Percentiles rank a stretch among this genome's conserved stretches.
Conservation (phyloP, 2,329 filamentous ascomycete genomes). For the Ascochyta koolunga region DNA sequence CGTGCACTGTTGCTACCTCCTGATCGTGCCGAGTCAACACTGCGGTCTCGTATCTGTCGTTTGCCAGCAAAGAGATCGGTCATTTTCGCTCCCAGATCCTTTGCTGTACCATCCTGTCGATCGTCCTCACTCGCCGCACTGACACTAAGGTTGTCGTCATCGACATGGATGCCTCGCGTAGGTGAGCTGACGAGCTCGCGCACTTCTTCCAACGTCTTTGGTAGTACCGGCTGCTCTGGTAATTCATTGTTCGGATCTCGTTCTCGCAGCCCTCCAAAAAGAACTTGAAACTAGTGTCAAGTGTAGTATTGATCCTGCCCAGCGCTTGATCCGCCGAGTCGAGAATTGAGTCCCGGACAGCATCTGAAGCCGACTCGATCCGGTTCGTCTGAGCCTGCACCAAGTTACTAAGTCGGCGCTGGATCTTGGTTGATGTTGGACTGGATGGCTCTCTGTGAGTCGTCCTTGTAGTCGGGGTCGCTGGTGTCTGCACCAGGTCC, state of each 20-base stretch:
- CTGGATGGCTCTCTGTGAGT: conserved; percentile 35
- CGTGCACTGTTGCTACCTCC: conserved; percentile 66
- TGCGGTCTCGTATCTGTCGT: conserved; percentile 70
- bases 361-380: conserved; percentile 81
- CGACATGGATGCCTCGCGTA: conserved; percentile 50
- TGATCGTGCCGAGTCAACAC: conserved; percentile 74
- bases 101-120: conserved; percentile 30
- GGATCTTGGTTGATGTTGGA: conserved; percentile 60
- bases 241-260: conserved; percentile 49
- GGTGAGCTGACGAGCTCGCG: conserved; percentile 83
- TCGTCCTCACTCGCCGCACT: conserved; percentile 60
- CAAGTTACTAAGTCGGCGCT: conserved; percentile 80
- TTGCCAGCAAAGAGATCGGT: conserved; percentile 74
- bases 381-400: conserved; percentile 84
- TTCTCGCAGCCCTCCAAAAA: conserved; percentile 86
- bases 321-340: conserved; percentile 89
- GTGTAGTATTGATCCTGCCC: conserved; percentile 87
- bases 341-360: conserved; percentile 69
- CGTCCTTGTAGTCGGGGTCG: conserved; percentile 39
- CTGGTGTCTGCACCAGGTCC: conserved; percentile 48
- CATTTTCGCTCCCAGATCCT: conserved; percentile 63
- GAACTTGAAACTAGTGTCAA: conserved; percentile 94
- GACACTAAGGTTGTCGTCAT: conserved; percentile 58
- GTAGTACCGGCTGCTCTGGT: conserved; percentile 61
- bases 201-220: conserved; percentile 91